A percentile compares a stretch with the other conserved stretches of the same genome.
Evolutionary conservation across 2,329 filamentous ascomycete species (phyloP).

Genomic region (Ophiostoma himal-ulmi): DNA sequence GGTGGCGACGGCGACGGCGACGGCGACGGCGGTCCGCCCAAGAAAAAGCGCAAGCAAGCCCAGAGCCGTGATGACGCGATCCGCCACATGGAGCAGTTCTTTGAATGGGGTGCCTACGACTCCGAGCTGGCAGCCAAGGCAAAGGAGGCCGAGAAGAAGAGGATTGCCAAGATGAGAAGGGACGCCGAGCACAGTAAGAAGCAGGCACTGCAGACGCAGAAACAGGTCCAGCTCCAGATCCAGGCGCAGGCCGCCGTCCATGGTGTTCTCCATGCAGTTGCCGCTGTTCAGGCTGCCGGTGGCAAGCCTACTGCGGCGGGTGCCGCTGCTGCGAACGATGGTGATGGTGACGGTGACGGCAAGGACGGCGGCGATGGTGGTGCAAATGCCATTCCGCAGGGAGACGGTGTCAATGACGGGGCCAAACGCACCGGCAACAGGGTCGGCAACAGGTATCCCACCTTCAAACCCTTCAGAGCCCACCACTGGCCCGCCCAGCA

Average conservation of each 20-base stretch:
- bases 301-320: not conserved
- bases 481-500: not conserved
- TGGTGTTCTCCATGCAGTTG: not conserved
- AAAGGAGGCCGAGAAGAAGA: not conserved
- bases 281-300: not conserved
- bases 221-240: not conserved
- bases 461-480: no score
- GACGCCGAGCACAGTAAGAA: not conserved
- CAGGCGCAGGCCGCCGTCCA: not conserved
- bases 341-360: no score
- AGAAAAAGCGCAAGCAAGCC: not conserved
- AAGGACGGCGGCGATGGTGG: no score
- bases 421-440: not conserved
- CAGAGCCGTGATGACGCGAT: not conserved
- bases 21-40: not conserved
- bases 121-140: not conserved
- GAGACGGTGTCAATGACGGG: no score
- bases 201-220: not conserved
- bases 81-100: conserved; percentile 7
- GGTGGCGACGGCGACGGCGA: no score
- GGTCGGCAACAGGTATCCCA: no score
- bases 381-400: not conserved
- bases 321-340: not conserved
- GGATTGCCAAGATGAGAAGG: not conserved
- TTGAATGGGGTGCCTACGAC: conserved; percentile 12